Conservation (phyloP, 768 basidiomycete species). For the Suillus occidentalis region DNA sequence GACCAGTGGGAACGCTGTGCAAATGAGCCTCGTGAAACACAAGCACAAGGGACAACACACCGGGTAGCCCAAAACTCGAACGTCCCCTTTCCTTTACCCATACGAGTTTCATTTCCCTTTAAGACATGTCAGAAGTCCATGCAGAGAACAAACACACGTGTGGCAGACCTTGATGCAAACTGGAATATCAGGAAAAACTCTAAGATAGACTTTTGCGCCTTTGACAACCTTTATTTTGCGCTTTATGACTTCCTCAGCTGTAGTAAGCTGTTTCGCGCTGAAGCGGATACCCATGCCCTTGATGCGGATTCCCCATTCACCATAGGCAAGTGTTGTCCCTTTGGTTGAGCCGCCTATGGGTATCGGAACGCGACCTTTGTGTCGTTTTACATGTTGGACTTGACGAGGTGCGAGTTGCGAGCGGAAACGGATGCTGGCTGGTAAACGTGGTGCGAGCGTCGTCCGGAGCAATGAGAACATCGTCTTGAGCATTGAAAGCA, state of each 20-base stretch:
- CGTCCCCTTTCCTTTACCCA: conserved; percentile 98
- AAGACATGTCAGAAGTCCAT: background rate
- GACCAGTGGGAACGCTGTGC: conserved; percentile 76
- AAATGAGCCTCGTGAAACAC: background rate
- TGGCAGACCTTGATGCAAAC: conserved; percentile 88
- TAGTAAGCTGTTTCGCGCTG: conserved; percentile 80
- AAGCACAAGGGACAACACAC: conserved; percentile 40
- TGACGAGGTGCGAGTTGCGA: conserved; percentile 78
- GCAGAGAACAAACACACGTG: background rate
- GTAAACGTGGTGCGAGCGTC: background rate
- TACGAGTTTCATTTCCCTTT: conserved; percentile 96
- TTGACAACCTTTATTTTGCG: conserved; percentile 89
- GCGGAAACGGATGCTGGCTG: conserved; percentile 35
- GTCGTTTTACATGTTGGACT: conserved; percentile 82
- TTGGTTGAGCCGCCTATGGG: conserved; percentile 89
- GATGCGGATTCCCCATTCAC: conserved; percentile 90
- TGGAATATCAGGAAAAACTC: conserved; percentile 90
- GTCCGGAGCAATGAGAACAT: background rate
- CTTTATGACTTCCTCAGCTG: conserved; percentile 85
- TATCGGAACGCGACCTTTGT: conserved; percentile 86
- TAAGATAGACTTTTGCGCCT: conserved; percentile 51
- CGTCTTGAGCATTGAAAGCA: background rate
- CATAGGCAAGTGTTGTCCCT: conserved; percentile 89
- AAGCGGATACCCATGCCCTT: conserved; percentile 79
- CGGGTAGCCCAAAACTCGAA: conserved; percentile 98